phyloP scores from a whole-genome alignment of 441 rosid species.

The Bocquillonia castaneifolia region DNA sequence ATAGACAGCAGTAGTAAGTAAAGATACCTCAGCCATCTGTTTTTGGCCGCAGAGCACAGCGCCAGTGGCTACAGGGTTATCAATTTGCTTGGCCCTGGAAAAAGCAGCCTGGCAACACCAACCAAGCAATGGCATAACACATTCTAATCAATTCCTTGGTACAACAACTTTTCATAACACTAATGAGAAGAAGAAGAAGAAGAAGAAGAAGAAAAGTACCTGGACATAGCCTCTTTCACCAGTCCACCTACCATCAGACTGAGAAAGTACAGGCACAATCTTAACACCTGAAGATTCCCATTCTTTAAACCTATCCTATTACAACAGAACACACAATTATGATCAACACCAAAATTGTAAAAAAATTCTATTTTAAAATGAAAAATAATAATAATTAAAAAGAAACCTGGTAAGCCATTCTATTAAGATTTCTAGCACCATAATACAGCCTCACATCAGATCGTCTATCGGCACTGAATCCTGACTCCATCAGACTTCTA shows the following conservation, averaged over 20 bases:
- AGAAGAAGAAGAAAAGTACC: slow-evolving; percentile 33
- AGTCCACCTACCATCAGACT: slow-evolving; percentile 69
- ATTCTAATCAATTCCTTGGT: background rate
- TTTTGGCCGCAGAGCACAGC: slow-evolving; percentile 88
- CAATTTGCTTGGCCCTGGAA: slow-evolving; percentile 54
- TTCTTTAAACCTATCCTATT: slow-evolving; percentile 77
- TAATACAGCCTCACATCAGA: slow-evolving; percentile 84
- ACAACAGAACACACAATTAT: slow-evolving; percentile 8
- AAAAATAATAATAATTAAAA: too few relatives aligned
- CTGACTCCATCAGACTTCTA: slow-evolving; percentile 83
- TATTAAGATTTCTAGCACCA: slow-evolving; percentile 81
- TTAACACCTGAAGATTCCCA: slow-evolving; percentile 94
- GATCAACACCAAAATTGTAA: slow-evolving; percentile 9
- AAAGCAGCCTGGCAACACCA: slow-evolving; percentile 68
- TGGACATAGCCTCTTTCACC: slow-evolving; percentile 93
- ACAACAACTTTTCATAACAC: slow-evolving; percentile 5
- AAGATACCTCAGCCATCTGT: slow-evolving; percentile 91
- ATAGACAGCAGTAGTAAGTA: background rate
- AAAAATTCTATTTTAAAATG: too few relatives aligned
- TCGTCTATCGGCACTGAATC: slow-evolving; percentile 72
- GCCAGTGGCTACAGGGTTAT: slow-evolving; percentile 53
- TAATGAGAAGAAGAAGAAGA: background rate
- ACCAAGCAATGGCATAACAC: background rate
- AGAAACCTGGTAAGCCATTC: slow-evolving; percentile 96
- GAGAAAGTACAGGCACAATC: slow-evolving; percentile 77